Percentiles rank a stretch among this genome's conserved stretches.
Evolutionary conservation across 768 basidiomycete genomes (phyloP).

Genomic region (Pulveroboletus sp.): DNA sequence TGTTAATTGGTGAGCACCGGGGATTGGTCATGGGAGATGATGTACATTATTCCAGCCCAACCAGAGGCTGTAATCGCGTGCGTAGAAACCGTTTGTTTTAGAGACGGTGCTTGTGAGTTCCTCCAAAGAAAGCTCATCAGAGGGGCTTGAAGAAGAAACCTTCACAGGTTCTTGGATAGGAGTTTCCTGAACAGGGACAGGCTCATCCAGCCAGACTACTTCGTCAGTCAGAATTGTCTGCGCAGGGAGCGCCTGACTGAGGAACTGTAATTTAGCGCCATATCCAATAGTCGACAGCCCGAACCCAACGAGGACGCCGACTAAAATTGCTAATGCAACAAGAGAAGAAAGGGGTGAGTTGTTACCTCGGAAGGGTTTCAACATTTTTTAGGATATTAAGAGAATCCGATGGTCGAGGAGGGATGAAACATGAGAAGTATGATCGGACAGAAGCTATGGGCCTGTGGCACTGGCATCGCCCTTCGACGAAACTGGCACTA

Average conservation of each 20-base stretch:
- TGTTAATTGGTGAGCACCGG: slow-evolving; percentile 6
- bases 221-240: slow-evolving; percentile 8
- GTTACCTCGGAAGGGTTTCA: not conserved
- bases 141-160: not conserved
- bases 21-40: not conserved
- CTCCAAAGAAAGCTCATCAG: slow-evolving; percentile 27
- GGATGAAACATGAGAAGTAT: too few species aligned
- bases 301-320: slow-evolving; percentile 30
- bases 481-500: too few species aligned
- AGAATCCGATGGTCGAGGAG: not conserved
- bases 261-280: slow-evolving; percentile 14
- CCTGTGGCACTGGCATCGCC: too few species aligned
- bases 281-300: slow-evolving; percentile 16
- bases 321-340: slow-evolving; percentile 18
- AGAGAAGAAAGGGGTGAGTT: slow-evolving; percentile 4
- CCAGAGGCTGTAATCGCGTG: slow-evolving; percentile 45
- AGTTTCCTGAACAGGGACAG: too few species aligned
- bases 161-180: not conserved
- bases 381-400: slow-evolving; percentile 6
- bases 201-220: slow-evolving; percentile 11
- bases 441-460: too few species aligned
- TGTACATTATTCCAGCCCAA: slow-evolving; percentile 51
- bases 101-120: slow-evolving; percentile 34
- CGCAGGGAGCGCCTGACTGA: slow-evolving; percentile 14
- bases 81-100: slow-evolving; percentile 43